These are phyloP conservation scores for Diatrype stigma DNA, from an alignment of 2,329 filamentous ascomycete species.

Conservation along the genomic window DNA sequence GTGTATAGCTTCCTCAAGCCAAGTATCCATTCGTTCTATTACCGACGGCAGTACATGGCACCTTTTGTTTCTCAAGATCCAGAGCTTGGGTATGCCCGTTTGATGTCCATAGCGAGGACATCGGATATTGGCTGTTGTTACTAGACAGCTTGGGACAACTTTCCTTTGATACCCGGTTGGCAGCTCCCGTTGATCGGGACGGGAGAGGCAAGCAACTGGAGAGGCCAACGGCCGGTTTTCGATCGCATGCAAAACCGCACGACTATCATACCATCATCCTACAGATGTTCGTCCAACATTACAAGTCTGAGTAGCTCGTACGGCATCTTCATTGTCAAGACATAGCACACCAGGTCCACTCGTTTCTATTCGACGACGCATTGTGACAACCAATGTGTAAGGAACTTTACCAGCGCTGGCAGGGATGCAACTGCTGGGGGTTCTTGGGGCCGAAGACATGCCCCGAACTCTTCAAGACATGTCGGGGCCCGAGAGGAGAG, in stretches of 20 bases:
- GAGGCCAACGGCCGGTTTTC: background rate
- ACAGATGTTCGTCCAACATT: background rate
- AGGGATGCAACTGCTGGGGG: constrained; percentile 28
- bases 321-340: background rate
- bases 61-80: constrained; percentile 12
- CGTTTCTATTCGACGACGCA: background rate
- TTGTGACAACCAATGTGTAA: constrained; percentile 26
- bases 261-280: background rate
- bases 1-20: background rate
- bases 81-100: constrained; percentile 1
- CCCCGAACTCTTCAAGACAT: constrained; percentile 26
- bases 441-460: constrained; percentile 28
- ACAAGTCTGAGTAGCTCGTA: background rate
- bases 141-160: constrained; percentile 25
- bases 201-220: background rate
- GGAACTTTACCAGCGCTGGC: constrained; percentile 30
- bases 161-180: background rate
- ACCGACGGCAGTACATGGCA: constrained; percentile 9
- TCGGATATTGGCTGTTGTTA: constrained; percentile 25
- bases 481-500: constrained; percentile 28
- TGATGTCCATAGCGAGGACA: constrained; percentile 5
- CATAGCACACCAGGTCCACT: background rate
- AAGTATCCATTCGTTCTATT: background rate
- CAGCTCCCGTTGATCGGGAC: background rate
- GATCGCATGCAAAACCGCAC: constrained; percentile 2